phyloP scores from a whole-genome alignment of 83 land plant species.

The Thuja plicata region DNA sequence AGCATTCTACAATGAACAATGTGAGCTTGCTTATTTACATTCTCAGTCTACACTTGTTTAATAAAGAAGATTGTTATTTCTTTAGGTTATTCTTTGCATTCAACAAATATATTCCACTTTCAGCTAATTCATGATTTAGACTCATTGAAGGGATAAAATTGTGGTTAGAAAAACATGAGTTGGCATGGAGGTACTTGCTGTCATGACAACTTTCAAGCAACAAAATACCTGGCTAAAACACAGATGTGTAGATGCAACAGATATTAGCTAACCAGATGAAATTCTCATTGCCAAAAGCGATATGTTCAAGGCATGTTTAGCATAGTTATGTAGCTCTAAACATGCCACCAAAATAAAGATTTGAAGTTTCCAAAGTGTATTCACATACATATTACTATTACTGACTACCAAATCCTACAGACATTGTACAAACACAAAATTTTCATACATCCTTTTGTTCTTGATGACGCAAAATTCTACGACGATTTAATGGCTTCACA shows the following conservation, averaged over 20 bases:
- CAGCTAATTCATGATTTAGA: not conserved
- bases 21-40: not conserved
- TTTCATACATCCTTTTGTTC: not conserved
- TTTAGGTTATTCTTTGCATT: not conserved
- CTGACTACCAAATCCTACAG: not conserved
- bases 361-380: not conserved
- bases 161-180: not conserved
- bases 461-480: not conserved
- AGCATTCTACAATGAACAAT: not conserved
- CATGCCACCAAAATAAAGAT: not conserved
- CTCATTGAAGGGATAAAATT: not conserved
- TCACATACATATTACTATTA: not conserved
- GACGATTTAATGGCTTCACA: conserved; percentile 21
- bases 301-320: not conserved
- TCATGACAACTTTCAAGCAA: not conserved
- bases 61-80: not conserved
- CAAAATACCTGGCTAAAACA: not conserved
- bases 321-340: not conserved
- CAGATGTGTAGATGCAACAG: too few relatives aligned
- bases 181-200: not conserved
- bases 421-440: not conserved
- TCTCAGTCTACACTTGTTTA: not conserved
- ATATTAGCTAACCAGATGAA: not conserved
- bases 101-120: not conserved
- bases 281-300: not conserved